Base-by-base conservation (phyloP, 257 asterid genomes). In the Prunella vulgaris region DNA sequence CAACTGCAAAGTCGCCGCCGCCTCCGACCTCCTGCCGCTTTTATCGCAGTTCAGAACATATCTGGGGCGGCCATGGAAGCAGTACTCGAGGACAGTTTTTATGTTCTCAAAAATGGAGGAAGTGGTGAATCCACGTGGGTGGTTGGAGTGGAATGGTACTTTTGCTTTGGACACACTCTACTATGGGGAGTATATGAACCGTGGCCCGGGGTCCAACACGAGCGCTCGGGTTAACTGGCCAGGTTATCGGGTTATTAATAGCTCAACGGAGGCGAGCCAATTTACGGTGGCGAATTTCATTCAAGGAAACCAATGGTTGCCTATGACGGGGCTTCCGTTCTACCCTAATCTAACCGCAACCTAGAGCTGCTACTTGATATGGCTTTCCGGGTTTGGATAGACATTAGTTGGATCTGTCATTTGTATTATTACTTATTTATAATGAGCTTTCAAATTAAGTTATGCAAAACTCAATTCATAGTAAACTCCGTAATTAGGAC, bases 51-150 rank as follows among this genome's bases (percentile, higher is more conserved):
- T 91, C 72, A 30, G 59, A 10, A 77, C 85, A 0, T 94, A 83
- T 30, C 78, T 94, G 3, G 99, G 99, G 13, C 86, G 99, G 52
- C 99, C 99, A 1, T 94, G 99, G 99, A 89, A 78, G 62, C 79
- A 44, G 56, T 87, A 86, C 51, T 94, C 97, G 0, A 71, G 97
- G 58, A 94, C 99, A 0, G 97, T 89, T 7, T 75, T 76, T 70
- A 81, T 94, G 77, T 71, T 72, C 1, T 77, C 88, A 0, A 77
- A 87, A 4, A 77, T 94, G 44, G 93, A 83, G 5, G 53, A 57
- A 1, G 81, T 91, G 22, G 88, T 94, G 40, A 49, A 85, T 2
- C 99, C 97, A 0, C 78, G 78, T 0, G 97, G 99, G 5, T 94
- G 92, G 91, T 44, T 84, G 72, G 95, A 90, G 44, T 94, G 99